These are phyloP conservation scores for Corniculantispora saksenae DNA, from an alignment of 2,329 filamentous ascomycete species.

Conservation along the genomic window DNA sequence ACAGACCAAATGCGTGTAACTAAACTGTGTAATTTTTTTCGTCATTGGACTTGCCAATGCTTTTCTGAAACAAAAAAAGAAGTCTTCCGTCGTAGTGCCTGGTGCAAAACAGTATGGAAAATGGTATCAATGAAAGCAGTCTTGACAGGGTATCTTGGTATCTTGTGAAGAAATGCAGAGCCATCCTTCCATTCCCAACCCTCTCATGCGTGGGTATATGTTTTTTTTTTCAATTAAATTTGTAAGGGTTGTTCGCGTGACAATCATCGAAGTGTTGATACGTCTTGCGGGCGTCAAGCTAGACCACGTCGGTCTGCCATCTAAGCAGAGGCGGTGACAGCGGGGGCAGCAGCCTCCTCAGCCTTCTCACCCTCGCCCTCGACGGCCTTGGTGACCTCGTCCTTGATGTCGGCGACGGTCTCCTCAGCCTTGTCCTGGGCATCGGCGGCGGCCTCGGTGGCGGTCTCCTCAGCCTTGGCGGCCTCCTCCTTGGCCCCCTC, in stretches of 20 bases:
- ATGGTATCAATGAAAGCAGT: conserved; percentile 49
- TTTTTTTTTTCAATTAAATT: conserved; percentile 26
- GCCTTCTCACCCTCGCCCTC: conserved; percentile 28
- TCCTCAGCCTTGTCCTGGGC: conserved; percentile 37
- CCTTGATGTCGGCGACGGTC: conserved; percentile 36
- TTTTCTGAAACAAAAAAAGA: conserved; percentile 18
- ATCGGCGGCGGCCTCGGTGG: conserved; percentile 33
- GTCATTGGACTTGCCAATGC: conserved; percentile 11
- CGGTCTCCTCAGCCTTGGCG: conserved; percentile 38
- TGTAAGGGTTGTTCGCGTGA: conserved; percentile 26
- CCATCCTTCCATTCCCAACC: conserved; percentile 50
- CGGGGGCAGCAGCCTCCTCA: conserved; percentile 46
- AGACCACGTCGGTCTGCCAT: conserved; percentile 28
- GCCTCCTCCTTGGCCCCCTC: conserved; percentile 37
- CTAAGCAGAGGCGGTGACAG: conserved; percentile 55
- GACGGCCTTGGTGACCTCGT: conserved; percentile 26
- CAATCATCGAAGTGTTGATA: conserved; percentile 13
- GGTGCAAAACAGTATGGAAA: conserved; percentile 36
- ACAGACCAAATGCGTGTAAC: conserved; percentile 25
- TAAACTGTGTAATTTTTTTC: conserved; percentile 27
- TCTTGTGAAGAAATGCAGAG: conserved; percentile 56
- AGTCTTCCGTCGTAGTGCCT: conserved; percentile 19
- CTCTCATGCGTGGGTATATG: conserved; percentile 35
- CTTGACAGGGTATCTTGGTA: conserved; percentile 57
- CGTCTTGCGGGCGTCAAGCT: conserved; percentile 13